phyloP scores from a whole-genome alignment of 495 filamentous ascomycete species.

The Hypoxylon lenormandii region DNA sequence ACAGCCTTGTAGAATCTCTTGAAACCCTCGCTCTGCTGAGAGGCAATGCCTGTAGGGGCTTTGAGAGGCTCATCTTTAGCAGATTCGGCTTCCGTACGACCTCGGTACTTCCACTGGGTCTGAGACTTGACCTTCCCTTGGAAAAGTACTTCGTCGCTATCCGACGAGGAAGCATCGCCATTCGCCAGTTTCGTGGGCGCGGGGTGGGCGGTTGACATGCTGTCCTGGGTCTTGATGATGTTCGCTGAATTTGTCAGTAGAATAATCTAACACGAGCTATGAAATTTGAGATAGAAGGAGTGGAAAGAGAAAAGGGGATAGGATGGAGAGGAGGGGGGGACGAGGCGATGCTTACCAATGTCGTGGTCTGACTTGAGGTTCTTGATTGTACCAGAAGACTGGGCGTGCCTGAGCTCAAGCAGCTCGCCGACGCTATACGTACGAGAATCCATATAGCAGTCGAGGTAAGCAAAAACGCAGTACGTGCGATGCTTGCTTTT shows the following conservation, averaged over 20 bases:
- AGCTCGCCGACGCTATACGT: slow-evolving; percentile 57
- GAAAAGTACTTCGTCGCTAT: slow-evolving; percentile 42
- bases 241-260: slow-evolving; percentile 24
- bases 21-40: slow-evolving; percentile 67
- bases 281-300: neutral
- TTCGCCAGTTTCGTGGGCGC: slow-evolving; percentile 36
- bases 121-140: slow-evolving; percentile 42
- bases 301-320: neutral
- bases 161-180: slow-evolving; percentile 35
- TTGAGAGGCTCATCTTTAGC: slow-evolving; percentile 56
- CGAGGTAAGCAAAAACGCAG: slow-evolving; percentile 52
- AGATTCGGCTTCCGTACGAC: slow-evolving; percentile 55
- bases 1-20: slow-evolving; percentile 68
- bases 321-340: neutral
- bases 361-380: slow-evolving; percentile 49
- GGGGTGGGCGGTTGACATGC: slow-evolving; percentile 11
- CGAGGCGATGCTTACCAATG: slow-evolving; percentile 47
- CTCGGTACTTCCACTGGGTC: slow-evolving; percentile 58
- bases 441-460: slow-evolving; percentile 50
- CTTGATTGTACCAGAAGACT: slow-evolving; percentile 11
- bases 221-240: slow-evolving; percentile 32
- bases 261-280: neutral
- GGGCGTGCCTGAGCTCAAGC: slow-evolving; percentile 44
- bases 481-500: slow-evolving; percentile 45
- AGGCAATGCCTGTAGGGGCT: slow-evolving; percentile 58